Base-by-base conservation (phyloP, 495 filamentous ascomycete species). In the Penicillium pancosmium region DNA sequence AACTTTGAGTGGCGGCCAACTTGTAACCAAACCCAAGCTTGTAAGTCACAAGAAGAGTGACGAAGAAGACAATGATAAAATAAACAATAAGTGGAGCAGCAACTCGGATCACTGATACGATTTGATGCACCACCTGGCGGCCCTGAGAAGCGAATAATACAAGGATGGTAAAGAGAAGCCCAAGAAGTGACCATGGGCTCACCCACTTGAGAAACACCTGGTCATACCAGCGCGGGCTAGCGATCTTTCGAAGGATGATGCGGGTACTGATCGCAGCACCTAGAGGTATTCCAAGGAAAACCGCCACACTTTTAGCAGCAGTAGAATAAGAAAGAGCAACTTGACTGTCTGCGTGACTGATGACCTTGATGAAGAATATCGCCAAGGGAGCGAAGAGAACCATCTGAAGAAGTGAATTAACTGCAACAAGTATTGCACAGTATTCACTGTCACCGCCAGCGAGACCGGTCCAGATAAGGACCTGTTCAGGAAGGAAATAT, bases 321-420 rank as follows among this genome's bases (percentile, higher is more conserved):
- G 80, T 80, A 3, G 78, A 73, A 70, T 96, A 96, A 8, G 81
- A 80, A 36, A 91, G 74, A n/a, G 74, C 65, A n/a, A 85, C 56
- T 23, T 23, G 23, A 1, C 62, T 52, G 1, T 69, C 65, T 8
- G 56, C 52, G 19, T 23, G 23, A 23, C 84, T 84, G 66, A 94
- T 87, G 55, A 92, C 77, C 23, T 80, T 75, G 67, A 95, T 85
- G 75, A 91, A 96, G 60, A 95, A 82, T 48, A 96, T 68, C 1
- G 89, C 85, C 8, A 96, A 68, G 0, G 91, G 92, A 0, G 92
- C 92, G 63, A 88, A 96, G 5, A 96, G 77, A 3, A 95, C 83
- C 73, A 96, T 95, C 59, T 96, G 92, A 8, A 96, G 78, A 25
- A 95, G 66, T 0, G 91, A 93, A 71, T 96, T 96, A 64, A 96